Evolutionary conservation across 176 grass and related monocot species (phyloP), one percentile per base, ranked within the genome.

Genomic region (Canna indica): DNA sequence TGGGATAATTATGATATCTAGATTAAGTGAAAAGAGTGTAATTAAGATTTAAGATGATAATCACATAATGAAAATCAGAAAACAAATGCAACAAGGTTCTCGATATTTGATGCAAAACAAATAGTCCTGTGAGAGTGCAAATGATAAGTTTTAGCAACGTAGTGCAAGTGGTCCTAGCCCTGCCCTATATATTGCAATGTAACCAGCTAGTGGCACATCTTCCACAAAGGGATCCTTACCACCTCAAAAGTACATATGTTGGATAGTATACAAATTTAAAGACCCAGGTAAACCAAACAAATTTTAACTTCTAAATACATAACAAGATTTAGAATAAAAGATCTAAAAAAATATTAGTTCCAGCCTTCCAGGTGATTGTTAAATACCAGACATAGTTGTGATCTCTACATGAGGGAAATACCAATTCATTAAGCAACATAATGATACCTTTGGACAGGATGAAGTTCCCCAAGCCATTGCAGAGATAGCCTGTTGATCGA

Each of bases 401-500:
- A 29, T 31, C 30, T 12, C 14, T 2, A 5, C 14, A 18, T 30
- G 29, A 62, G 59, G 59, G 58, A 17, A 16, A 26, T 26, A 62
- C 11, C 9, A 18, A 62, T 24, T 54, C 22, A 36, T 5, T 54
- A 39, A 20, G 34, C 10, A 7, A 31, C 14, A 36, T 31, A 24
- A 8, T 11, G 14, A 38, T 78, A 97, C 93, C 88, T 97, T 97
- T 78, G 93, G 93, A 79, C 93, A 97, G 0, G 86, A 92, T 33
- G 47, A 41, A 53, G 86, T 97, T 75, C 88, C 93, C 93, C 88
- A 92, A 79, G 88, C 93, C 93, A 97, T 97, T 38, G 93, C 88
- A 70, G 88, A 85, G 68, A 97, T 87, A 41, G 93, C 88, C 89
- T 96, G 82, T 68, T 79, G 59, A 41, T 64, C 58, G 44, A 67